Conservation (phyloP, 805 yeast genomes). For the Candida maris region DNA sequence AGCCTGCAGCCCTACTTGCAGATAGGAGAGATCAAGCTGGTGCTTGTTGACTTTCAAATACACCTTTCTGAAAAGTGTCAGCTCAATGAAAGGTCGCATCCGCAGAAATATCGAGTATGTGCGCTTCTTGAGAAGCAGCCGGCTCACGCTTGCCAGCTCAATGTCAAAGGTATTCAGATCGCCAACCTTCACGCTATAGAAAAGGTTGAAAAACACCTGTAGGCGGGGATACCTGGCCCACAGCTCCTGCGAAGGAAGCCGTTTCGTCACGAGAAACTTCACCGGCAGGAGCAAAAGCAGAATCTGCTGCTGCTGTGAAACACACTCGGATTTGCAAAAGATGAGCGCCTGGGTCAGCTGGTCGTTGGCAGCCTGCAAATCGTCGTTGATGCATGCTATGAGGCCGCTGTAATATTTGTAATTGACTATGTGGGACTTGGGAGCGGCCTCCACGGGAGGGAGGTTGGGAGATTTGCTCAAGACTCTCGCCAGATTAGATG, state of each 20-base stretch:
- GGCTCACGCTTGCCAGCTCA: conserved; percentile 42
- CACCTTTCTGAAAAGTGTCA: conserved; percentile 46
- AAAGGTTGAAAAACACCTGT: conserved; percentile 43
- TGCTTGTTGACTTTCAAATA: conserved; percentile 28
- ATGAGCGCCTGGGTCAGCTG: conserved; percentile 51
- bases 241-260: conserved; percentile 41
- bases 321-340: conserved; percentile 26
- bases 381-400: conserved; percentile 61
- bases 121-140: conserved; percentile 51
- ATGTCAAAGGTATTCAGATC: conserved; percentile 50
- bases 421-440: conserved; percentile 52
- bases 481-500: conserved; percentile 70
- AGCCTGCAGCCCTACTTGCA: conserved; percentile 9
- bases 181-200: conserved; percentile 50
- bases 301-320: conserved; percentile 42
- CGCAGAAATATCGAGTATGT: conserved; percentile 58
- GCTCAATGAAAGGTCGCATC: conserved; percentile 47
- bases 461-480: conserved; percentile 52
- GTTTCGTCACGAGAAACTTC: conserved; percentile 44
- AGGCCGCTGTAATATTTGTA: conserved; percentile 70
- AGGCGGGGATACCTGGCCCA: conserved; percentile 43
- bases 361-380: conserved; percentile 47
- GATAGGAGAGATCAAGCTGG: conserved; percentile 14
- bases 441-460: conserved; percentile 44
- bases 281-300: conserved; percentile 63